Evolutionary conservation across 1,284 basidiomycete genomes (phyloP).

Genomic region (Rhizopogon parksii): DNA sequence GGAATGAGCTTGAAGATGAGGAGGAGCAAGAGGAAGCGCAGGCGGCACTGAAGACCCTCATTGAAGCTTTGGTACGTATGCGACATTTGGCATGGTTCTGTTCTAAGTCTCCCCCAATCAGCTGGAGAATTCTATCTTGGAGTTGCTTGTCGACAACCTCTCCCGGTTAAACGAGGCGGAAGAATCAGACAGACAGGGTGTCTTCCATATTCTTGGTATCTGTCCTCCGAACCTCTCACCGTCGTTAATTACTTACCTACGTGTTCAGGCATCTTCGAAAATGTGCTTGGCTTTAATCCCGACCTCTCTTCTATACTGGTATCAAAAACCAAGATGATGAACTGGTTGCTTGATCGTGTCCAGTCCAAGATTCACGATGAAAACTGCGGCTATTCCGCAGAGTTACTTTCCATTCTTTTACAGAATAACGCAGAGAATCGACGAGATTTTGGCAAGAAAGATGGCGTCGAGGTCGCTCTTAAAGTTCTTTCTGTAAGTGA

Average conservation of each 20-base stretch:
- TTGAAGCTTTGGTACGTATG: conserved; percentile 64
- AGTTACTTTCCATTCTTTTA: conserved; percentile 84
- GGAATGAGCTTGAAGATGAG: conserved; percentile 70
- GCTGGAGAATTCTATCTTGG: conserved; percentile 78
- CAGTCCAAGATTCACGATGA: conserved; percentile 70
- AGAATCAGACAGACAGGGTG: conserved; percentile 83
- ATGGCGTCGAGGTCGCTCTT: conserved; percentile 77
- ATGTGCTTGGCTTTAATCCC: conserved; percentile 82
- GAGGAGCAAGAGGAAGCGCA: conserved; percentile 61
- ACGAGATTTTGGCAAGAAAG: conserved; percentile 53
- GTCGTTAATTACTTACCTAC: background rate
- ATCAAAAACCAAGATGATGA: conserved; percentile 65
- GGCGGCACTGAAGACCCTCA: conserved; percentile 63
- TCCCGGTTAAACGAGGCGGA: conserved; percentile 75
- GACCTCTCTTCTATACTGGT: conserved; percentile 65
- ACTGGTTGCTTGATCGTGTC: conserved; percentile 80
- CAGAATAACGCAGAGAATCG: conserved; percentile 68
- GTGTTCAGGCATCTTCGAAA: conserved; percentile 80
- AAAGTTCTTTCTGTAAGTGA: conserved; percentile 73
- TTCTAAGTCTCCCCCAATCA: conserved; percentile 25
- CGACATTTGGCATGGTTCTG: background rate
- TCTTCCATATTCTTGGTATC: conserved; percentile 83
- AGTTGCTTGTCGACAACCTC: conserved; percentile 88
- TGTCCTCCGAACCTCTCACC: background rate
- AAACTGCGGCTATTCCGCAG: conserved; percentile 83